Evolutionary conservation across 768 basidiomycete species (phyloP), one percentile per base, ranked within the genome.

Genomic region (Phylloporus rhodoxanthus): DNA sequence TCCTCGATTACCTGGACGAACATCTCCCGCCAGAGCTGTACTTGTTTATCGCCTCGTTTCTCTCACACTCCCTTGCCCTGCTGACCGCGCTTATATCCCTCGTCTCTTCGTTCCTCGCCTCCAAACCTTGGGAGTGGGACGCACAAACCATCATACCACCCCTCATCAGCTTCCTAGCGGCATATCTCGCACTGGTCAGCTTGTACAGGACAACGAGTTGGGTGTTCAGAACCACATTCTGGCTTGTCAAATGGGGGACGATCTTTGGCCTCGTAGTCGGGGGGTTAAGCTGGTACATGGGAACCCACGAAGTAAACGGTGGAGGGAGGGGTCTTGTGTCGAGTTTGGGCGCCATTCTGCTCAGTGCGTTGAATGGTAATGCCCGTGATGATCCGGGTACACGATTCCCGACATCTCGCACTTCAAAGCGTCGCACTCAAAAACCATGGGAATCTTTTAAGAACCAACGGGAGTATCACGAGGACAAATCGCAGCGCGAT

Each of bases 141-240:
- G 71, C 74, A 6, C 82, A 89, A 62, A 76, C 75, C 25, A 61
- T 89, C 41, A 60, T 91, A 17, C 87, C 88, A 8, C 88, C 88
- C 1, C 68, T 90, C 60, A 79, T 91, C 60, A 84, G 79, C 51
- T 65, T 91, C 26, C 66, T 90, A 45, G 75, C 77, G 5, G 82
- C 86, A 17, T 91, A 91, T 66, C 74, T 89, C 52, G 85, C 86
- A 4, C 72, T 91, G n/a, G 53, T 82, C 36, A 87, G 81, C 62
- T 66, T 89, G 45, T 89, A 89, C 68, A 84, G 86, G 52, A 90
- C 89, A 5, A 83, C 87, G 11, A 76, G 75, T 20, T 90, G 85
- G 82, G 73, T 85, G 58, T 68, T 90, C 54, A 77, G 85, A 52
- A 79, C 78, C 29, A 71, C 68, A 23, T 65, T 88, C 55, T 88